These are phyloP conservation scores for Dactylonectria macrodidyma DNA, from an alignment of 2,329 filamentous ascomycete genomes.

Conservation along the genomic window DNA sequence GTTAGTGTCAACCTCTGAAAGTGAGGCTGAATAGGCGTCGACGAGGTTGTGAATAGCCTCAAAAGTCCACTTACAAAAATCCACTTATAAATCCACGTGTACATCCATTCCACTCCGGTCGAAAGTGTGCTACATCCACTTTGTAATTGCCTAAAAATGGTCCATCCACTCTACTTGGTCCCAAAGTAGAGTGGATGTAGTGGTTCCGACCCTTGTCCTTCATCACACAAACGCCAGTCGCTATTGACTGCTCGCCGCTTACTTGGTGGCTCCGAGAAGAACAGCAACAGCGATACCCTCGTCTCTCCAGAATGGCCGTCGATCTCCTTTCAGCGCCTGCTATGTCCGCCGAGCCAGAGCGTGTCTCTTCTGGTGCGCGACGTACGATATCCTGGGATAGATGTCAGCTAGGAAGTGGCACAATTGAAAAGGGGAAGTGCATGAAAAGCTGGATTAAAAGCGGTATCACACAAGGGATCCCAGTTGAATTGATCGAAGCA, in stretches of 20 bases:
- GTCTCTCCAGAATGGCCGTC: conserved; percentile 5
- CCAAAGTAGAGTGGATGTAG: too few relatives aligned
- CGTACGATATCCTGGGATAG: background rate
- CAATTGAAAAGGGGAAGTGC: background rate
- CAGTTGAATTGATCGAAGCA: background rate
- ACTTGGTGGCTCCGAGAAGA: conserved; percentile 4
- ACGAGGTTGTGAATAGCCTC: too few relatives aligned
- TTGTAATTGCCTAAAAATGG: too few relatives aligned
- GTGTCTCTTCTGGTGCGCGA: conserved; percentile 4
- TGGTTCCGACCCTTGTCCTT: too few relatives aligned
- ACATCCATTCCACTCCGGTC: too few relatives aligned
- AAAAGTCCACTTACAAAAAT: too few relatives aligned
- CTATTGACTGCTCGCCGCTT: conserved; percentile 6
- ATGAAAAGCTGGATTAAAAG: conserved; percentile 6
- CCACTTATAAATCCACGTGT: too few relatives aligned
- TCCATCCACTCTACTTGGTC: too few relatives aligned
- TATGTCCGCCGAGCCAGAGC: conserved; percentile 6
- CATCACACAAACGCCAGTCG: too few relatives aligned
- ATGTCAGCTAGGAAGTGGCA: conserved; percentile 2
- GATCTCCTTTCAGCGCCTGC: background rate
- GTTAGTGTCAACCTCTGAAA: too few relatives aligned
- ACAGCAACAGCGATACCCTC: conserved; percentile 6
- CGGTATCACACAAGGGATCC: background rate
- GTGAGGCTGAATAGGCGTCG: too few relatives aligned
- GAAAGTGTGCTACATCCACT: too few relatives aligned